phyloP scores from a whole-genome alignment of 1,139 yeast species.

The Arxiozyma heterogenica region DNA sequence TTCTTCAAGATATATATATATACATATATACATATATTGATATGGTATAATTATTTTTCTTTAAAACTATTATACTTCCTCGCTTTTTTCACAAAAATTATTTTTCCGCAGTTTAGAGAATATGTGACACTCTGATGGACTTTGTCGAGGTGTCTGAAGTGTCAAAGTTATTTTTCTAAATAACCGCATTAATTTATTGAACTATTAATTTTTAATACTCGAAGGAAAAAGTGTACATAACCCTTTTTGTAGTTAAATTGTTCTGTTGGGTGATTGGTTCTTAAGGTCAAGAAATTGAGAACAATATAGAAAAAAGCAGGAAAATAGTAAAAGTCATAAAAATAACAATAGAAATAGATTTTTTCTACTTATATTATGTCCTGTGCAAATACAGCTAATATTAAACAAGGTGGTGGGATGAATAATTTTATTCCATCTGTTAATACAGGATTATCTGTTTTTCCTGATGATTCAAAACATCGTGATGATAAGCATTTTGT shows the following conservation, averaged over 20 bases:
- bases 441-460: not conserved
- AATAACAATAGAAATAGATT: no score
- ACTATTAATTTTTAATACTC: not conserved
- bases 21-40: no score
- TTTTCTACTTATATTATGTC: not conserved
- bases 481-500: not conserved
- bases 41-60: no score
- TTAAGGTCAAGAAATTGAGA: not conserved
- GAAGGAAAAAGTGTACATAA: not conserved
- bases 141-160: not conserved
- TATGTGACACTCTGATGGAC: not conserved
- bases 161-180: no score
- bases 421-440: not conserved
- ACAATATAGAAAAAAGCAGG: not conserved
- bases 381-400: not conserved
- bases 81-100: no score
- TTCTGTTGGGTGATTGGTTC: not conserved
- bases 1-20: not conserved
- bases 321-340: no score
- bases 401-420: not conserved
- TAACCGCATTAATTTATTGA: no score
- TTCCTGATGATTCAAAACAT: not conserved
- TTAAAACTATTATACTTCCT: no score
- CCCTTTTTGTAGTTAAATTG: no score
- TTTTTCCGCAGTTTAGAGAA: no score